Base-by-base conservation (phyloP, 2,329 filamentous ascomycete species). In the Ilyonectria mors-panacis region DNA sequence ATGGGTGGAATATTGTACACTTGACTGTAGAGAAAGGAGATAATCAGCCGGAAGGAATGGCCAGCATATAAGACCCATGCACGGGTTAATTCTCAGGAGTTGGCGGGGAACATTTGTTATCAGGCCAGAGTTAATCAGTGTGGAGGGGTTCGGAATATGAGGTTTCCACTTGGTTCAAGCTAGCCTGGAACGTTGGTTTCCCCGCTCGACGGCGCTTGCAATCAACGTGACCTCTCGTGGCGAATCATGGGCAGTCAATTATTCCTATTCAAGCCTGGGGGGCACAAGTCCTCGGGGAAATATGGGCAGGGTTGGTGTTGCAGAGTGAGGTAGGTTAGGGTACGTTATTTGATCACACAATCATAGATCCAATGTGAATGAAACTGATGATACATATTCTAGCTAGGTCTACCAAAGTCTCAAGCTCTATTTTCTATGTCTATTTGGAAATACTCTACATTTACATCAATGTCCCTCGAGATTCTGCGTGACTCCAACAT, bases 401-500 rank as follows among this genome's bases (percentile, higher is more conserved):
- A 33, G 3, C 8, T 33, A 12, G 1, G 10, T 9, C 30, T 33
- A 33, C 30, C 8, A 33, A 12, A 1, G 9, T 33, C 1, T 12
- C 3, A 9, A 12, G 8, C 8, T 33, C 30, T 33, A 33, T 26
- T 6, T 4, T 26, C 26, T 26, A 5, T 6, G 26, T 26, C 26
- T 1, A 26, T 26, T 26, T 26, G 26, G 5, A 5, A 26, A 26
- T 26, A 26, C 26, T 26, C 4, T 26, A 26, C 21, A 26, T 26
- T 26, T 6, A 26, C 26, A 6, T 26, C 26, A 33, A 7, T 59
- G 45, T 4, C 21, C 57, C 23, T 37, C 33, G 21, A 63, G 17
- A 35, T 50, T 42, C n/a, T 57, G 42, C 12, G 60, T 63, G 7
- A 63, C 53, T 21, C 60, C 60, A 0, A 63, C 26, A 12, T 57